These are phyloP conservation scores for Massarina eburnea DNA, from an alignment of 2,329 filamentous ascomycete species.

Conservation along the genomic window DNA sequence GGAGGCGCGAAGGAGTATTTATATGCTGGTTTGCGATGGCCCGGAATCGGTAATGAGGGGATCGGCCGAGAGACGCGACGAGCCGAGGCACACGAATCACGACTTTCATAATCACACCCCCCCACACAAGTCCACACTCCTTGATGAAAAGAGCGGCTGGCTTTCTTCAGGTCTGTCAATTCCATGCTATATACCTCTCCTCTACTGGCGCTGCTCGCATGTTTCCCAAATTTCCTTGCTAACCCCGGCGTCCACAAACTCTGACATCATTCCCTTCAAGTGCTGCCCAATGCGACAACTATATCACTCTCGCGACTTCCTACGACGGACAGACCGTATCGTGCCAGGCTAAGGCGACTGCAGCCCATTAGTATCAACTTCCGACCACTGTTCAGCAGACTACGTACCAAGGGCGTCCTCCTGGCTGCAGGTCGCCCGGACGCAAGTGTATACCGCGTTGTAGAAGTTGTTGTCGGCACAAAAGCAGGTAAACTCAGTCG, in stretches of 20 bases:
- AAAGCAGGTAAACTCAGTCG: conserved; percentile 10
- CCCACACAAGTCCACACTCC: not conserved
- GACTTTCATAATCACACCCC: not conserved
- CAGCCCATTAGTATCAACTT: not conserved
- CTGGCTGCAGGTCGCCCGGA: conserved; percentile 7
- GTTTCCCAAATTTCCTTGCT: not conserved
- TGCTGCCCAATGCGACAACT: conserved; percentile 9
- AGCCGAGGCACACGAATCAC: conserved; percentile 5
- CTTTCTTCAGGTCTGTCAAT: conserved; percentile 1
- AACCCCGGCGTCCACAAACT: not conserved
- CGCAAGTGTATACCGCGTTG: conserved; percentile 7
- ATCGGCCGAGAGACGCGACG: conserved; percentile 9
- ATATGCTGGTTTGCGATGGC: conserved; percentile 4
- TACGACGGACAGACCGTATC: conserved; percentile 5
- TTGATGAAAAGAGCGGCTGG: not conserved
- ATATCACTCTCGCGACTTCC: not conserved
- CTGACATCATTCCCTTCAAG: not conserved
- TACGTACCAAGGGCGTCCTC: conserved; percentile 11
- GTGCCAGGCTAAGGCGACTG: conserved; percentile 11
- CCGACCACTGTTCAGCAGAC: not conserved
- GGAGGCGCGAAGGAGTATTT: not conserved
- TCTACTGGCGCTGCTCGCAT: not conserved
- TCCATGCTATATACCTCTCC: not conserved
- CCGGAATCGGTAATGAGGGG: not conserved
- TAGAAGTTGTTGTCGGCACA: conserved; percentile 15